Evolutionary conservation across 2,329 filamentous ascomycete genomes (phyloP), one percentile per base, ranked within the genome.

Genomic region (Talaromyces sp.): DNA sequence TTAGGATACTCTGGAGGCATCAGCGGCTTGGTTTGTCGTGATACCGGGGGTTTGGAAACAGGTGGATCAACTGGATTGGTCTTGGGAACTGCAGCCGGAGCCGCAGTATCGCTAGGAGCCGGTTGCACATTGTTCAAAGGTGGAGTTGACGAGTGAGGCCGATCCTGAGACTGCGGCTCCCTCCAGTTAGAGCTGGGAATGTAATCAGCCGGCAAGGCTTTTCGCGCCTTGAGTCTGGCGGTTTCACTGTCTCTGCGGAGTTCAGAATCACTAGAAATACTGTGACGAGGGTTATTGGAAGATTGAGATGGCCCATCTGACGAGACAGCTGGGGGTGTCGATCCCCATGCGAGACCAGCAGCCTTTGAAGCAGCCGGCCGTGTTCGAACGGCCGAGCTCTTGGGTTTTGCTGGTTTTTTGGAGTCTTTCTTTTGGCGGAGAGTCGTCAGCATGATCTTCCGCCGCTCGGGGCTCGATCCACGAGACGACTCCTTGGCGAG

Each of bases 391-490:
- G 75, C 78, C 21, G 70, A 73, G 2, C 75, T 69, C 68, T 83
- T 78, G 52, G 79, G 76, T 32, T 62, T 62, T 3, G 43, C 9
- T 46, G 74, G 68, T 58, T 77, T 81, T 63, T 77, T 78, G 52
- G 73, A 69, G 50, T 82, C 78, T 56, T 74, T 77, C 41, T 77
- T 77, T 29, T 77, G 75, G 58, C 83, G 76, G 61, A 86, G 65
- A 10, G 83, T 85, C 55, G 79, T 82, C 62, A 85, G 70, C 82
- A 87, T 84, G 29, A 79, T 77, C 65, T 83, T 86, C 71, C 72
- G 68, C 54, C 85, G 84, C 55, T 87, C 85, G 3, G 85, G 85
- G 67, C 85, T 87, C 10, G 84, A 84, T 19, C 82, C 85, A 59
- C 84, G 79, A 35, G 82, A 82, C 21, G 75, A 71, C 56, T 78